A percentile compares a stretch with the other conserved stretches of the same genome.
Evolutionary conservation across 495 filamentous ascomycete species (phyloP).

Genomic region (Tuber calosporum): DNA sequence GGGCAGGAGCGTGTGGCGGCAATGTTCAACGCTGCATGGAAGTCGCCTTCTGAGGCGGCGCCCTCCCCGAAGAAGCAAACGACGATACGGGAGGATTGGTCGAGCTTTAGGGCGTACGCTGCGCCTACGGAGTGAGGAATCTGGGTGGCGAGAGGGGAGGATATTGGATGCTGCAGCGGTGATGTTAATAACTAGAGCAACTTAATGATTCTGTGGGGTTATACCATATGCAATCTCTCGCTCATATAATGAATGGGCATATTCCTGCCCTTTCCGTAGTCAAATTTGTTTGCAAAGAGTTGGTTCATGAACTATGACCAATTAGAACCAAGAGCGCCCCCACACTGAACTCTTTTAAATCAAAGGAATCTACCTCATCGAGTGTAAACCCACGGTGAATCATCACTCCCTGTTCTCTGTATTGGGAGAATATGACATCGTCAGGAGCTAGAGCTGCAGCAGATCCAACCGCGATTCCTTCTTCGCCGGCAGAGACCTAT

Average conservation of each 20-base stretch:
- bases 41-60: slow-evolving; percentile 95
- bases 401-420: slow-evolving; percentile 87
- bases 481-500: slow-evolving; percentile 71
- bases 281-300: slow-evolving; percentile 80
- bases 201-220: not conserved
- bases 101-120: slow-evolving; percentile 82
- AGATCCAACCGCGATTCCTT: slow-evolving; percentile 83
- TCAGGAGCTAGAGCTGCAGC: slow-evolving; percentile 71
- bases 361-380: slow-evolving; percentile 29
- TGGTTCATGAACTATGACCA: slow-evolving; percentile 77
- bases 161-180: slow-evolving; percentile 72
- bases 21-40: slow-evolving; percentile 94
- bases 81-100: slow-evolving; percentile 64
- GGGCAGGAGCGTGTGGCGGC: slow-evolving; percentile 89
- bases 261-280: slow-evolving; percentile 75
- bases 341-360: not conserved
- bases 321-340: not conserved
- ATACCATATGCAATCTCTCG: slow-evolving; percentile 68
- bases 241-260: slow-evolving; percentile 97
- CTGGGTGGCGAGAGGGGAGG: slow-evolving; percentile 87
- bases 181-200: slow-evolving; percentile 9
- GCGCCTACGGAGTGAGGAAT: slow-evolving; percentile 91
- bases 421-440: slow-evolving; percentile 91
- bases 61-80: slow-evolving; percentile 96
- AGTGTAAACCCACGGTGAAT: slow-evolving; percentile 82